These are phyloP conservation scores for Biscogniauxia marginata DNA, from an alignment of 2,329 filamentous ascomycete genomes.

Conservation along the genomic window DNA sequence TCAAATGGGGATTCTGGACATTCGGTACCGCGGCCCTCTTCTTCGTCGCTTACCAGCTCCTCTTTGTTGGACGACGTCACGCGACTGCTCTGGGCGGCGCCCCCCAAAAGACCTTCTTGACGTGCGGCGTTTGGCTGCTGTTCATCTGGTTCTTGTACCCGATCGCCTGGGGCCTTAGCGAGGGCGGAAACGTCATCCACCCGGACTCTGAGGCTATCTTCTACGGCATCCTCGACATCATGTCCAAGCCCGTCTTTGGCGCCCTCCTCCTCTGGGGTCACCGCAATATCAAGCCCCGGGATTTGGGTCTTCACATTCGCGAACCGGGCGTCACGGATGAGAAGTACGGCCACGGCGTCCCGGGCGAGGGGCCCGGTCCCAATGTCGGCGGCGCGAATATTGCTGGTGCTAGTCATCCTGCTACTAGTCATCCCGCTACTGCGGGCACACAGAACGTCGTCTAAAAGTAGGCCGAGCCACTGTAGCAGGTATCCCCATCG, in stretches of 20 bases:
- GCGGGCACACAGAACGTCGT: background rate
- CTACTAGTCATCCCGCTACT: background rate
- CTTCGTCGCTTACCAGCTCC: slow-evolving; percentile 61
- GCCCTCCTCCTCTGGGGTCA: slow-evolving; percentile 61
- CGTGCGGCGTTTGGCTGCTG: slow-evolving; percentile 57
- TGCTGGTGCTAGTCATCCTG: no score
- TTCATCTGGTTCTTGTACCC: slow-evolving; percentile 66
- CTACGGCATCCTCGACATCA: slow-evolving; percentile 65
- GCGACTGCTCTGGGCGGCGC: slow-evolving; percentile 53
- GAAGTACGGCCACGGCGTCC: slow-evolving; percentile 20
- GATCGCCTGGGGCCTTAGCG: slow-evolving; percentile 60
- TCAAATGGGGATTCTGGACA: slow-evolving; percentile 68
- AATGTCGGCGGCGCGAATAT: slow-evolving; percentile 9
- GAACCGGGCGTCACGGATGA: slow-evolving; percentile 24
- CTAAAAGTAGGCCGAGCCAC: no score
- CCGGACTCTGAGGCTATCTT: slow-evolving; percentile 67
- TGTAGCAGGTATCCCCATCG: no score
- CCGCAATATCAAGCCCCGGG: slow-evolving; percentile 56
- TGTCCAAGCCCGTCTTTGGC: slow-evolving; percentile 65
- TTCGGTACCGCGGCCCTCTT: slow-evolving; percentile 56
- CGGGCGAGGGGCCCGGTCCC: slow-evolving; percentile 17
- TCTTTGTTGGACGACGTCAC: slow-evolving; percentile 52
- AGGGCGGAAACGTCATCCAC: slow-evolving; percentile 65
- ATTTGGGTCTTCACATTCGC: slow-evolving; percentile 50
- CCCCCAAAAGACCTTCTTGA: slow-evolving; percentile 52